Evolutionary conservation across 768 basidiomycete species (phyloP), one percentile per base, ranked within the genome.

Genomic region (Baorangia bicolor): DNA sequence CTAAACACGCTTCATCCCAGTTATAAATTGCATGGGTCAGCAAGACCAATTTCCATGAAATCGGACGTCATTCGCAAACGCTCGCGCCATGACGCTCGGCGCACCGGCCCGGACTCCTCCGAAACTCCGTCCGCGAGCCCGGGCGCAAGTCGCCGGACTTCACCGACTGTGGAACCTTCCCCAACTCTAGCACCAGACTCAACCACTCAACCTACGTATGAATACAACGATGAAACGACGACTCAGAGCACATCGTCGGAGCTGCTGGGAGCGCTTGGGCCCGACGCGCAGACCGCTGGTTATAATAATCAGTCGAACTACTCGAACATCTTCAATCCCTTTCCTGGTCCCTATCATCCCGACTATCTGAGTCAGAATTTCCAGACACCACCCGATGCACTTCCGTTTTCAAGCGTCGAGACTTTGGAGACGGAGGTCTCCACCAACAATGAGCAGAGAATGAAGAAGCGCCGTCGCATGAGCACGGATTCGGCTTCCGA

Each of bases 31-130:
- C 90, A 93, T 69, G 91, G 92, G 18, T 86, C 90, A 20, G 85
- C 88, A 2, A 85, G 92, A 25, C 92, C 92, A 2, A 90, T 92
- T 57, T 90, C 88, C 9, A 93, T 94, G 91, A 93, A 93, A 69
- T 92, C 90, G 5, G 92, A 94, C 59, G 85, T 92, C 34, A 91
- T 94, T 61, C 88, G 91, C 57, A 93, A 93, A 67, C 86, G 92
- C 38, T 90, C 91, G 2, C 78, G 91, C 2, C 90, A 92, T 61
- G 90, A 92, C 56, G 86, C 87, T 21, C 82, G 88, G 34, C 81
- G 87, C 20, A 62, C 74, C 50, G 80, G 80, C 16, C 75, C 74
- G 57, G 77, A 75, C 40, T 69, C 75, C 21, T 80, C 85, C 45
- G 87, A 90, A 56, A 88, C 87, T 0, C 86, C 87, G 1, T 90